phyloP scores from a whole-genome alignment of 2,329 filamentous ascomycete genomes.

The Herpotrichia juniperi region DNA sequence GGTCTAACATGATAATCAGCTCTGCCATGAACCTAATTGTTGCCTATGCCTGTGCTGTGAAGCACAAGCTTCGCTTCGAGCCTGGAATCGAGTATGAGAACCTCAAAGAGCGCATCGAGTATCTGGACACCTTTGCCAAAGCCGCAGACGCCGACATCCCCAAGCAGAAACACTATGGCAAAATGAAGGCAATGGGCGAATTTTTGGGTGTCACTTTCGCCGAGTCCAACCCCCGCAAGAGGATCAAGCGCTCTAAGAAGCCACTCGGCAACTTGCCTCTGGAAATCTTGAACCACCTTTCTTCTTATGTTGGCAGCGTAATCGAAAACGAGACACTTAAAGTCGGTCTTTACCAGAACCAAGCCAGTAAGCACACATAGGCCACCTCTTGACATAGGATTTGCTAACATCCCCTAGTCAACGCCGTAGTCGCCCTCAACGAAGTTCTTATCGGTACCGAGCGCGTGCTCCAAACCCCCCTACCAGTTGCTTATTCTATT shows the following conservation, averaged over 20 bases:
- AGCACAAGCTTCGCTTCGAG: slow-evolving; percentile 84
- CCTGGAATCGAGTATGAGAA: slow-evolving; percentile 80
- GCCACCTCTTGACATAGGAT: background rate
- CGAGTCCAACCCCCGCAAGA: slow-evolving; percentile 77
- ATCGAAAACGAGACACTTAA: slow-evolving; percentile 62
- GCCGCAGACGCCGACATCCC: slow-evolving; percentile 56
- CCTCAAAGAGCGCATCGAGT: slow-evolving; percentile 69
- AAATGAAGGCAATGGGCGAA: slow-evolving; percentile 69
- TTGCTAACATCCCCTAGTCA: slow-evolving; percentile 49
- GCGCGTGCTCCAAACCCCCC: slow-evolving; percentile 79
- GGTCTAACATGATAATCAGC: slow-evolving; percentile 31
- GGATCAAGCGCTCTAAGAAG: slow-evolving; percentile 72
- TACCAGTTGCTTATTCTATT: slow-evolving; percentile 83
- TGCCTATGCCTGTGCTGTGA: slow-evolving; percentile 77
- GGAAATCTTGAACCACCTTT: slow-evolving; percentile 77
- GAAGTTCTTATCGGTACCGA: slow-evolving; percentile 76
- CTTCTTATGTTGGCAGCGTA: slow-evolving; percentile 68
- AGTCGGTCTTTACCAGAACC: slow-evolving; percentile 64
- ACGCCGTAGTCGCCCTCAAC: slow-evolving; percentile 68
- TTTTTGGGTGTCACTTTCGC: slow-evolving; percentile 80
- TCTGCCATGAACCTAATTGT: slow-evolving; percentile 78
- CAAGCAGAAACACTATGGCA: slow-evolving; percentile 31
- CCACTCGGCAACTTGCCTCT: slow-evolving; percentile 84
- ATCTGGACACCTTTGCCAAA: slow-evolving; percentile 77
- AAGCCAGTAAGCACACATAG: slow-evolving; percentile 48